These are phyloP conservation scores for Ogataea allantospora DNA, from an alignment of 805 yeast species.

Conservation along the genomic window DNA sequence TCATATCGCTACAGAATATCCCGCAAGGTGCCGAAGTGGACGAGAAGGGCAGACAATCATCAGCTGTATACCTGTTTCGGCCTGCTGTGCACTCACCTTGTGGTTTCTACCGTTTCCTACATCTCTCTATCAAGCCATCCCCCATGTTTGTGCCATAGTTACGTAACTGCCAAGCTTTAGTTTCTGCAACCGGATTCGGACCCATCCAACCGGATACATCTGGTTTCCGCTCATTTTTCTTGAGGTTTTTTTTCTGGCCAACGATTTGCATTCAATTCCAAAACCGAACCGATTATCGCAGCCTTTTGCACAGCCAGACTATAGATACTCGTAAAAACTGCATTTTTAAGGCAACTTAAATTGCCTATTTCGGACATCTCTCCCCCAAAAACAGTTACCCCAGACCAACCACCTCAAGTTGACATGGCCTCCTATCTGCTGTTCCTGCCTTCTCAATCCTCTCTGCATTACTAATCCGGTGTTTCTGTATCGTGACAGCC, in stretches of 20 bases:
- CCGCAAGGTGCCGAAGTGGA: no score
- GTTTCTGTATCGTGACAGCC: neutral
- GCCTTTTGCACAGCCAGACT: no score
- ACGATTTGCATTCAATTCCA: slow-evolving; percentile 5
- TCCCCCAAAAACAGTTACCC: slow-evolving; percentile 2
- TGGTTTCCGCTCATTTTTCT: slow-evolving; percentile 2
- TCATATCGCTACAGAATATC: neutral
- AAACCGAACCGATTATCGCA: slow-evolving; percentile 8
- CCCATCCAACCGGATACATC: neutral
- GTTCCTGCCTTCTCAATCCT: no score
- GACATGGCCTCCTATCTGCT: neutral
- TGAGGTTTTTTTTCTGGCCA: slow-evolving; percentile 10
- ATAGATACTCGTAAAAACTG: no score
- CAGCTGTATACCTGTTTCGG: no score
- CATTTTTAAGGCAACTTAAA: slow-evolving; percentile 3
- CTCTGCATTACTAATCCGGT: neutral
- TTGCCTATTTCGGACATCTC: slow-evolving; percentile 2
- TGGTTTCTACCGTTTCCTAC: neutral
- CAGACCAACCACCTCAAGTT: neutral
- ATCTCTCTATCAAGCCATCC: neutral
- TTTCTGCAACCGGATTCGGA: slow-evolving; percentile 9
- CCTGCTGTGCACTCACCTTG: neutral
- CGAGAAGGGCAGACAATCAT: no score
- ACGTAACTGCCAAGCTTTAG: slow-evolving; percentile 8
- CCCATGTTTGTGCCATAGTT: neutral